Conservation (phyloP, 179 eudicot species). For the Sideroxylon spinosum region DNA sequence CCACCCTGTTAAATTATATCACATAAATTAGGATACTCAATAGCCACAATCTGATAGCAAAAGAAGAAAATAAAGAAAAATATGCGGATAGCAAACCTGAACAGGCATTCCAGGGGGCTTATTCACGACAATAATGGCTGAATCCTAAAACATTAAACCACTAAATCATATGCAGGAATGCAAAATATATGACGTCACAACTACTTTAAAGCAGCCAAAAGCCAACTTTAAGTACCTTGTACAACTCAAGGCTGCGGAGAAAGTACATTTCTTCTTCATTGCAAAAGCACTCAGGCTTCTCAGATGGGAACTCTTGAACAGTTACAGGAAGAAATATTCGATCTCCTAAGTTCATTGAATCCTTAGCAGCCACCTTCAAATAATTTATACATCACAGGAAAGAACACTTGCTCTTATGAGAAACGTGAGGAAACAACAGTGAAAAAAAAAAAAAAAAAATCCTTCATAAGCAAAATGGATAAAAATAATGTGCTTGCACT, state of each 20-base stretch:
- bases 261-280: conserved; percentile 59
- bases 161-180: background rate
- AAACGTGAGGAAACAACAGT: background rate
- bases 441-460: background rate
- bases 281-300: conserved; percentile 31
- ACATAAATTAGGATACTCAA: conserved; percentile 4
- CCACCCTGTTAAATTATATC: conserved; percentile 57
- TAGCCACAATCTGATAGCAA: conserved; percentile 10
- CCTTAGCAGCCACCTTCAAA: conserved; percentile 76
- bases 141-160: conserved; percentile 47
- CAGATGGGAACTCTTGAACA: conserved; percentile 39
- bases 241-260: conserved; percentile 61
- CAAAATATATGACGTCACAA: background rate
- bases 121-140: conserved; percentile 79
- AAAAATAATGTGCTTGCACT: background rate
- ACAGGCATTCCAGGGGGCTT: conserved; percentile 94
- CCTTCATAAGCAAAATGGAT: background rate
- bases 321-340: conserved; percentile 63
- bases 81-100: conserved; percentile 47
- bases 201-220: background rate
- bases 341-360: conserved; percentile 64
- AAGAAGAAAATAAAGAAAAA: background rate
- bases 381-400: conserved; percentile 14
- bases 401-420: conserved; percentile 5
- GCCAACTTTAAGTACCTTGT: conserved; percentile 52